Base-by-base conservation (phyloP, 176 grass and related monocot species). In the Rhipidocladum racemiflorum region DNA sequence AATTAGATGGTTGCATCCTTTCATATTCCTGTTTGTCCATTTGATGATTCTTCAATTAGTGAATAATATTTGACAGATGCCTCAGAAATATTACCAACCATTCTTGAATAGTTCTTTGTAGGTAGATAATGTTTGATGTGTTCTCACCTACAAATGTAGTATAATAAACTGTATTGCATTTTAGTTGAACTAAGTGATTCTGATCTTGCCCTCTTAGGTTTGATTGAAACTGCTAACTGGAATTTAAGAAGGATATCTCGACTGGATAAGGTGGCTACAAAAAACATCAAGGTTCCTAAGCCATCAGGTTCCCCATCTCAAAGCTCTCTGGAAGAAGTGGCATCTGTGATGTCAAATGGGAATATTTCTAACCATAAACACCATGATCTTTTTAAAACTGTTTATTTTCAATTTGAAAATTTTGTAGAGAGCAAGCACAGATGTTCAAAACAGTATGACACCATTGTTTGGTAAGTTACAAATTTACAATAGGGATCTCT, bases 401-500 rank as follows among this genome's bases (percentile, higher is more conserved):
- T 95, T 46, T 91, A 84, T 39, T 99, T 99, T 78, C 76, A 17
- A 14, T 18, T 10, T 76, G 91, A 95, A 75, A 99, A 95, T 99
- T 95, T 95, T 87, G 85, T 95, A 9, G 49, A 90, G 57, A 79
- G 78, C 71, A 30, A 76, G 69, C 10, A 73, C 17, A 84, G 39
- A 86, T 83, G 85, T 70, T 87, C 91, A 63, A 92, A 93, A 86
- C 81, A 78, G 73, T 99, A 99, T 87, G 96, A 90, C 80, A 84
- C 92, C 39, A 88, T 99, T 70, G 17, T 95, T 82, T 99, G 96
- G 93, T 99, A 90, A 81, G 87, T 92, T 88, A 45, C 55, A 64
- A 46, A 46, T 80, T 72, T 76, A 29, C 17, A 74, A 21, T n/a
- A 64, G 2, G 35, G 28, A 62, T 51, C 5, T 70, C 45, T 45